A percentile compares a stretch with the other conserved stretches of the same genome.
Evolutionary conservation across 2,329 filamentous ascomycete species (phyloP).

Genomic region (Calonectria ilicicola): DNA sequence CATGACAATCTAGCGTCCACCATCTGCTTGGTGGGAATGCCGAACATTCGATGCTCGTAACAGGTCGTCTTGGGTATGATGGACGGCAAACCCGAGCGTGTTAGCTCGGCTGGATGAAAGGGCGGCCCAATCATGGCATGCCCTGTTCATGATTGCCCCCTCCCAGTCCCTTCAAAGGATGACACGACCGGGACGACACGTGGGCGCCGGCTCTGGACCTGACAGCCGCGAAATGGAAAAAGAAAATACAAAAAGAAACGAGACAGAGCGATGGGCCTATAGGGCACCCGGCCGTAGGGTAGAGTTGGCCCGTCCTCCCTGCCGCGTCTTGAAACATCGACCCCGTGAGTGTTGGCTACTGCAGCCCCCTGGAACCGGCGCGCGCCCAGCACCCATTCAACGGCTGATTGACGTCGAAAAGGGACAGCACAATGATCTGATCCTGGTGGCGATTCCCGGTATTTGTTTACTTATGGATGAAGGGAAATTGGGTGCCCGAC

Average conservation of each 20-base stretch:
- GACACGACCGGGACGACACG: conserved; percentile 25
- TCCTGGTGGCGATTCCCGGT: not conserved
- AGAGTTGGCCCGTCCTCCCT: not conserved
- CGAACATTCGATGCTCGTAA: not conserved
- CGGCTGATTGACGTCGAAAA: not conserved
- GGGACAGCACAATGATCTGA: conserved; percentile 15
- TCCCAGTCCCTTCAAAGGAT: not conserved
- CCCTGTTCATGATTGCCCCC: conserved; percentile 5
- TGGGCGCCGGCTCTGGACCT: conserved; percentile 23
- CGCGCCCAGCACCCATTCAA: conserved; percentile 2
- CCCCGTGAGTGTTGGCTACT: not conserved
- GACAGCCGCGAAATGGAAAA: conserved; percentile 22
- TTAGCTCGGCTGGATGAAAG: conserved; percentile 16
- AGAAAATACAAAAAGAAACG: not conserved
- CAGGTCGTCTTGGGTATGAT: not conserved
- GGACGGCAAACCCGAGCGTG: conserved; percentile 19
- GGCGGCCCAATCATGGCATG: conserved; percentile 15
- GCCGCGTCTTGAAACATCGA: conserved; percentile 8
- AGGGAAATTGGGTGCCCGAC: conserved; percentile 15
- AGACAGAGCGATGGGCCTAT: not conserved
- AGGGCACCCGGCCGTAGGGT: not conserved
- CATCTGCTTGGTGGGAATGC: not conserved
- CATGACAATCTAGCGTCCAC: not conserved
- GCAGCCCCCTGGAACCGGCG: conserved; percentile 1
- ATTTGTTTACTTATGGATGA: not conserved